Evolutionary conservation across 192 early-diverging fungal genomes (phyloP).

Genomic region (Umbelopsis sp.): DNA sequence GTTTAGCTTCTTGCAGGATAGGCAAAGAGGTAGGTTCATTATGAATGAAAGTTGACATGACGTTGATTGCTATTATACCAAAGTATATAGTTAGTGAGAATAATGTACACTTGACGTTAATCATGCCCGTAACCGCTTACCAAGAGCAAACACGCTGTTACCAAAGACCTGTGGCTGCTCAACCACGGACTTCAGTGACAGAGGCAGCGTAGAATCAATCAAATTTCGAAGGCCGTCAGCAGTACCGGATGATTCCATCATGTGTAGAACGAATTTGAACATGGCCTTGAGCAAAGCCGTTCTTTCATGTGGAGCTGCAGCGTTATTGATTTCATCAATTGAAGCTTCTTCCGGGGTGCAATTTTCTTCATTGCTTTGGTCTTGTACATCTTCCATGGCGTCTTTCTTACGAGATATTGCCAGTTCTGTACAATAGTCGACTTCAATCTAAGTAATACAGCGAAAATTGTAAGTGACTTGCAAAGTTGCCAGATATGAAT

Average conservation of each 20-base stretch:
- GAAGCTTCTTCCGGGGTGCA: background rate
- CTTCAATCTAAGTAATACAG: conserved; percentile 49
- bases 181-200: conserved; percentile 73
- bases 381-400: conserved; percentile 48
- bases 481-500: background rate
- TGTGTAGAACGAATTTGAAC: conserved; percentile 89
- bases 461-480: background rate
- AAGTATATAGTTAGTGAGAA: conserved; percentile 58
- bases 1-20: conserved; percentile 90
- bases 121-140: conserved; percentile 48
- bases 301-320: conserved; percentile 68
- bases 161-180: conserved; percentile 78
- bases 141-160: conserved; percentile 78
- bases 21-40: conserved; percentile 95
- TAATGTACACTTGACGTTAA: conserved; percentile 37
- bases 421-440: conserved; percentile 47
- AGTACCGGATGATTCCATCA: conserved; percentile 93
- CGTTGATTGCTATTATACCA: conserved; percentile 80
- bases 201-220: conserved; percentile 85
- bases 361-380: conserved; percentile 8
- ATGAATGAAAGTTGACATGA: conserved; percentile 94
- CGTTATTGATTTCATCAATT: background rate
- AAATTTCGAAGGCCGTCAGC: conserved; percentile 92
- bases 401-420: conserved; percentile 29
- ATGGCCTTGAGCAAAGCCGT: conserved; percentile 81